Conservation (phyloP, 2,329 filamentous ascomycete genomes). For the Ophiostoma novo-ulmi region DNA sequence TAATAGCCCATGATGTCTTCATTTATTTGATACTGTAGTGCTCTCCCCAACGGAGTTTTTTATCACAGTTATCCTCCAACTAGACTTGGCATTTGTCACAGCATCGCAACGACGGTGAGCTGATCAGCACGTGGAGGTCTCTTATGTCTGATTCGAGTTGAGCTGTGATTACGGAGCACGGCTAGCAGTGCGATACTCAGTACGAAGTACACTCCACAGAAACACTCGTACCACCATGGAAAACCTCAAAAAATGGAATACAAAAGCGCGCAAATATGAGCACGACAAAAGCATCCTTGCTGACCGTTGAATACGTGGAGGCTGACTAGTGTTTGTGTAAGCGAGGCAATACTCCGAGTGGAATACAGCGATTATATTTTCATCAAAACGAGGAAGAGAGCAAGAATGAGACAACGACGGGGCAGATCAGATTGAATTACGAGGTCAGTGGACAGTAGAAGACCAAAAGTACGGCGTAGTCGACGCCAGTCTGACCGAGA, state of each 20-base stretch:
- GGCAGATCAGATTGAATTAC: not conserved
- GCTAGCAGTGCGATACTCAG: too few relatives aligned
- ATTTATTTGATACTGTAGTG: too few relatives aligned
- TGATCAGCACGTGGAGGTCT: conserved; percentile 2
- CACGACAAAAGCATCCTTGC: not conserved
- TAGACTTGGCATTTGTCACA: conserved; percentile 15
- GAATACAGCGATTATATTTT: not conserved
- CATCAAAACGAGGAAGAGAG: not conserved
- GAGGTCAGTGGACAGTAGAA: not conserved
- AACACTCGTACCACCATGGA: too few relatives aligned
- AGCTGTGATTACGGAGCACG: not conserved
- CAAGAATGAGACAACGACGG: not conserved
- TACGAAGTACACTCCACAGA: too few relatives aligned
- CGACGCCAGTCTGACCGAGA: not conserved
- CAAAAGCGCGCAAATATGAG: too few relatives aligned
- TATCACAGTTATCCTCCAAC: not conserved
- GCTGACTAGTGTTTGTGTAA: not conserved
- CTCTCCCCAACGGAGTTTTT: too few relatives aligned
- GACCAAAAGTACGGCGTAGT: not conserved
- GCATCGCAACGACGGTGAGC: not conserved
- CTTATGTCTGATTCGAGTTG: not conserved
- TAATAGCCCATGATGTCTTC: not conserved
- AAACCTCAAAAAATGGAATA: too few relatives aligned
- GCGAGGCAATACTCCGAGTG: not conserved
- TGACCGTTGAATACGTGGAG: not conserved